Evolutionary conservation across 495 filamentous ascomycete genomes (phyloP), one percentile per base, ranked within the genome.

Genomic region (Pyrenopolyporus hunteri): DNA sequence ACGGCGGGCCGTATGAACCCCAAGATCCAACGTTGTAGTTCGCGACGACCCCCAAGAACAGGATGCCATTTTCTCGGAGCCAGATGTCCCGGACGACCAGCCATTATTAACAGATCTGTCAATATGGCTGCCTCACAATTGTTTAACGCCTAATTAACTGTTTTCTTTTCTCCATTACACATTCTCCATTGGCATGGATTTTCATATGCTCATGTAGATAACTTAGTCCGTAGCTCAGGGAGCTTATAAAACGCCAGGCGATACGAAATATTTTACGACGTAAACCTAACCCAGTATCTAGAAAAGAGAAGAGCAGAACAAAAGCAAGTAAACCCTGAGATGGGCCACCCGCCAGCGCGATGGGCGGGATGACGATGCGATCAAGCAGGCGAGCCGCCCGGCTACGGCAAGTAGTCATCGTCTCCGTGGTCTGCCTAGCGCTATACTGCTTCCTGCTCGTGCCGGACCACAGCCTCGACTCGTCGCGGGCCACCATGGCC

Each of bases 401-500:
- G 40, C 60, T 78, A 3, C 64, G 72, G 7, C 73, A 75, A 22
- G 36, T 67, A 33, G 65, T 73, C 11, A 13, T 71, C 4, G 9
- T 68, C 8, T 46, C 66, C 9, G 74, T 72, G 8, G 26, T 66
- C 28, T 65, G 68, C 13, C 57, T 79, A 11, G 68, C 60, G 1
- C 14, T 76, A 1, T 79, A 75, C 62, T 77, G 73, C 59, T 47
- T 77, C 28, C 37, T 78, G 1, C 74, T 74, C 2, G 59, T 70
- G 28, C 68, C 68, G 8, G 66, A 64, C 17, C 54, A 66, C 23
- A 63, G 61, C 14, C 51, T 63, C 4, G 67, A 64, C 33, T 57
- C 59, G 10, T 62, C 67, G 13, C 67, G 64, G 20, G 66, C 59
- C 8, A 49, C 29, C 10, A 56, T 57, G 16, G 42, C 66, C 4